phyloP scores from a whole-genome alignment of 2,329 filamentous ascomycete species.

The Fusarium domesticum region DNA sequence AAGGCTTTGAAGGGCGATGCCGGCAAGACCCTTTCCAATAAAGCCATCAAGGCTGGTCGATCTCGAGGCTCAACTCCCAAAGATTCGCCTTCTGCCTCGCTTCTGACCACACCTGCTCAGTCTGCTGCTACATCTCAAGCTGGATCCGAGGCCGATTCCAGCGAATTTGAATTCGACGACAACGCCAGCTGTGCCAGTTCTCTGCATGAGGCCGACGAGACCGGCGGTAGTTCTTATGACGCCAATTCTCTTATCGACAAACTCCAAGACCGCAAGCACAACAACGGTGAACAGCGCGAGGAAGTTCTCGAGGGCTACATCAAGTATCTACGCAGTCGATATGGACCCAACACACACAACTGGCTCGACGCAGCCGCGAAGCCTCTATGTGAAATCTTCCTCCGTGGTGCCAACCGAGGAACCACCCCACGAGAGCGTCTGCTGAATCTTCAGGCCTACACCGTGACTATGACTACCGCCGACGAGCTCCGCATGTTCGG shows the following conservation, averaged over 20 bases:
- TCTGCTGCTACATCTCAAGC: slow-evolving; percentile 61
- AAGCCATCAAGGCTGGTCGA: slow-evolving; percentile 58
- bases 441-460: slow-evolving; percentile 68
- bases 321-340: slow-evolving; percentile 52
- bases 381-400: slow-evolving; percentile 61
- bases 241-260: slow-evolving; percentile 63
- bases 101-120: slow-evolving; percentile 53
- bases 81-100: slow-evolving; percentile 57
- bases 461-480: slow-evolving; percentile 64
- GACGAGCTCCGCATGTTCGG: slow-evolving; percentile 51
- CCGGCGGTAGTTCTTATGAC: slow-evolving; percentile 63
- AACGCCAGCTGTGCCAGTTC: slow-evolving; percentile 45
- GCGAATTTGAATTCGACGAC: slow-evolving; percentile 48
- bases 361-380: slow-evolving; percentile 56
- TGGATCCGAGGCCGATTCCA: slow-evolving; percentile 58
- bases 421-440: slow-evolving; percentile 66
- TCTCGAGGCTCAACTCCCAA: slow-evolving; percentile 57
- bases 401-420: slow-evolving; percentile 68
- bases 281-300: slow-evolving; percentile 68
- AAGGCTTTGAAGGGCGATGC: slow-evolving; percentile 63
- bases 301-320: slow-evolving; percentile 35
- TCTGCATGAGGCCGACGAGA: slow-evolving; percentile 56
- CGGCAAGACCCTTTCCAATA: slow-evolving; percentile 68
- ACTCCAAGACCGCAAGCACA: slow-evolving; percentile 72
- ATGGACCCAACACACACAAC: slow-evolving; percentile 33